Conservation (phyloP, 495 filamentous ascomycete genomes). For the Xylaria telfairii region DNA sequence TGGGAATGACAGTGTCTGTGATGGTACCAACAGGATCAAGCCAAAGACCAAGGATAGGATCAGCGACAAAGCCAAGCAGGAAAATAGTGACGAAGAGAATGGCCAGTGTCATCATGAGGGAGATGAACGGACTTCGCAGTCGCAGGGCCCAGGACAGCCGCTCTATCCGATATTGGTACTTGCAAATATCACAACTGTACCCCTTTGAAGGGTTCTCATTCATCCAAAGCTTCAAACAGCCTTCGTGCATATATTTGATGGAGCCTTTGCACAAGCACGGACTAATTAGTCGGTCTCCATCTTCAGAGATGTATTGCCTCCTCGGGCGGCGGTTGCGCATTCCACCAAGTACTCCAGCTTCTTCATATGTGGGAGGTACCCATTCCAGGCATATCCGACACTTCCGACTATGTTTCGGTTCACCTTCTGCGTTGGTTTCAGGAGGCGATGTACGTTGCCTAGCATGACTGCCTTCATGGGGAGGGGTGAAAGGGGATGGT, state of each 20-base stretch:
- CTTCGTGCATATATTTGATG: conserved; percentile 92
- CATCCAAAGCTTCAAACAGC: conserved; percentile 89
- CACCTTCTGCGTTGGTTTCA: conserved; percentile 33
- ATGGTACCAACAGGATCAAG: conserved; percentile 69
- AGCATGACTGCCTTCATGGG: conserved; percentile 28
- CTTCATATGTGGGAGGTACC: conserved; percentile 77
- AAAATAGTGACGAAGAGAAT: conserved; percentile 77
- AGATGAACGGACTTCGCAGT: conserved; percentile 69
- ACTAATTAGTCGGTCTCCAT: conserved; percentile 80
- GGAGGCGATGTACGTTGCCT: conserved; percentile 15
- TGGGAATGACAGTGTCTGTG: conserved; percentile 43
- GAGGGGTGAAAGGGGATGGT: conserved; percentile 24
- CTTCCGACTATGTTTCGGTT: conserved; percentile 55
- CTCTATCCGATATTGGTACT: conserved; percentile 81
- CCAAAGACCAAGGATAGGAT: conserved; percentile 90
- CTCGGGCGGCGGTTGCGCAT: conserved; percentile 66
- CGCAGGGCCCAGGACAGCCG: conserved; percentile 76
- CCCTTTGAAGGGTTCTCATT: conserved; percentile 71
- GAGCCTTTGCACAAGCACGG: conserved; percentile 94
- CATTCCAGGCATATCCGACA: conserved; percentile 94
- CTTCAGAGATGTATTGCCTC: conserved; percentile 77
- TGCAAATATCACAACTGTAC: conserved; percentile 88
- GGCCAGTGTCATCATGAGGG: conserved; percentile 68
- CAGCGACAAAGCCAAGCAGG: conserved; percentile 85
- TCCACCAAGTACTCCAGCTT: conserved; percentile 63